These are phyloP conservation scores for Penicillium crystallinum DNA, from an alignment of 495 filamentous ascomycete species.

Conservation along the genomic window DNA sequence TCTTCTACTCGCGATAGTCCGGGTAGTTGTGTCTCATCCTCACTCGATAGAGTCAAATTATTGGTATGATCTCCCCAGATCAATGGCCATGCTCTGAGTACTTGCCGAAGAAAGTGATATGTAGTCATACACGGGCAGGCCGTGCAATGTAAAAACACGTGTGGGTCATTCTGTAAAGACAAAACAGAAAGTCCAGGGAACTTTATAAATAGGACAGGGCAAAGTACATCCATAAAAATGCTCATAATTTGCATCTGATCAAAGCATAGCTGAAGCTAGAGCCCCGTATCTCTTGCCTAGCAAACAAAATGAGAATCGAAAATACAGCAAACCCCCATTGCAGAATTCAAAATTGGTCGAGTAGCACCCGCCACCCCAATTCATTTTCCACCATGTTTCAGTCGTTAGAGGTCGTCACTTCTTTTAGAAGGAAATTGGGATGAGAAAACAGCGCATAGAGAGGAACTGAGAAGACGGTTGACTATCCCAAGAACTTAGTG, in stretches of 20 bases:
- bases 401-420: slow-evolving; percentile 11
- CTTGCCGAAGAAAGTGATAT: background rate
- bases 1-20: background rate
- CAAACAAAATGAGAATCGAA: background rate
- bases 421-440: slow-evolving; percentile 3
- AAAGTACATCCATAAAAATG: background rate
- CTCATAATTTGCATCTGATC: background rate
- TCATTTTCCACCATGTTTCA: slow-evolving; percentile 11
- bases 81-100: background rate
- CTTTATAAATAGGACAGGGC: background rate
- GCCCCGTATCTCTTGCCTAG: background rate
- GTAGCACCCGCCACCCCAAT: background rate
- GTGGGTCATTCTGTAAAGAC: slow-evolving; percentile 1
- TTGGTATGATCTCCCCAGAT: background rate
- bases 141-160: background rate
- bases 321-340: background rate
- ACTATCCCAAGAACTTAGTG: slow-evolving; percentile 9
- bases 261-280: background rate
- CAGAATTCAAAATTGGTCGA: background rate
- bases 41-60: background rate
- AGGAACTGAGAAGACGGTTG: background rate
- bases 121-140: background rate
- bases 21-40: background rate
- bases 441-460: slow-evolving; percentile 1
- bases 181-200: background rate